Percentiles rank a stretch among this genome's conserved stretches.
These are phyloP conservation scores for Penicillium pancosmium DNA, from an alignment of 495 filamentous ascomycete genomes.

Conservation along the genomic window DNA sequence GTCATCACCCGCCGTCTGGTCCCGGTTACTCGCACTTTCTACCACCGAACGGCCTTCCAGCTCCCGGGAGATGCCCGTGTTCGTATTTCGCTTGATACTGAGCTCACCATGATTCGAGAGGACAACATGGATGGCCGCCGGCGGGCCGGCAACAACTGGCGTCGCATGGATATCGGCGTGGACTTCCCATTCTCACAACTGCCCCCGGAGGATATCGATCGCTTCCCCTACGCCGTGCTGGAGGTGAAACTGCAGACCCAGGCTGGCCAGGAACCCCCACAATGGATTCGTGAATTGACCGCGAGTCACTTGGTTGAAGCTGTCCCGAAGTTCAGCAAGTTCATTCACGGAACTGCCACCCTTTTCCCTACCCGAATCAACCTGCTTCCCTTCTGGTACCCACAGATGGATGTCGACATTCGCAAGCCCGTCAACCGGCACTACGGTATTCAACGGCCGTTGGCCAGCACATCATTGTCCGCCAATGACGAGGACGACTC, in stretches of 20 bases:
- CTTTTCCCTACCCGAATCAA: conserved; percentile 87
- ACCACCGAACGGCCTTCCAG: conserved; percentile 97
- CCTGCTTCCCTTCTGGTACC: conserved; percentile 94
- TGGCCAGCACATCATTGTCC: conserved; percentile 70
- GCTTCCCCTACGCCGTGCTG: conserved; percentile 94
- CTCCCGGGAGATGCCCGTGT: conserved; percentile 94
- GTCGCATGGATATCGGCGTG: conserved; percentile 96
- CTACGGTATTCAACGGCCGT: conserved; percentile 85
- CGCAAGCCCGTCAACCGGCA: conserved; percentile 83
- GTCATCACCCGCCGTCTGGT: conserved; percentile 79
- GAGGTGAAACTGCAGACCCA: conserved; percentile 99
- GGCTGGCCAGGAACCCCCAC: conserved; percentile 92
- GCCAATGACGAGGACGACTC: conserved; percentile 74
- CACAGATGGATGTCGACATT: conserved; percentile 98
- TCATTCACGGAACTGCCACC: conserved; percentile 91
- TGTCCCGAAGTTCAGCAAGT: conserved; percentile 98
- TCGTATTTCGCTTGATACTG: conserved; percentile 94
- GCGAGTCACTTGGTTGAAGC: conserved; percentile 95
- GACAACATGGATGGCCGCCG: conserved; percentile 85
- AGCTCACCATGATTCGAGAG: conserved; percentile 91
- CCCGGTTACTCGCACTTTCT: conserved; percentile 91
- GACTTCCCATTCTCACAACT: conserved; percentile 94
- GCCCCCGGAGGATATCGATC: conserved; percentile 77
- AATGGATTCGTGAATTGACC: conserved; percentile 93
- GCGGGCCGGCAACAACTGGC: conserved; percentile 87